Evolutionary conservation across 192 early-diverging fungal species (phyloP).

Genomic region (Podila epicladia): DNA sequence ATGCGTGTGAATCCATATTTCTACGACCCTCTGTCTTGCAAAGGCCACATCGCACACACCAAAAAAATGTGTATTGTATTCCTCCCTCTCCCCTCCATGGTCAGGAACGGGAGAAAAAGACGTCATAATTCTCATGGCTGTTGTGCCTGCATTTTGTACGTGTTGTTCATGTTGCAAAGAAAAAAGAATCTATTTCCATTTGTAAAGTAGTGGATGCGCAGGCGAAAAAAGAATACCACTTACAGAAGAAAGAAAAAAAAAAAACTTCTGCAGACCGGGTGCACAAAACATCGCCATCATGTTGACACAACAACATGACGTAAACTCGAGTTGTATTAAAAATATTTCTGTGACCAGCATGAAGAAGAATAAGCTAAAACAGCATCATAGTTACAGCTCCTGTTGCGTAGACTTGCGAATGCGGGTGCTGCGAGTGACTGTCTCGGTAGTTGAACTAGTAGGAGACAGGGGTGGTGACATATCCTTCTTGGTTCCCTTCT

Average conservation of each 20-base stretch:
- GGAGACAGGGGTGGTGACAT: not conserved
- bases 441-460: not conserved
- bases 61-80: too few species aligned
- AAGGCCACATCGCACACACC: too few species aligned
- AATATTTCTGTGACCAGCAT: not conserved
- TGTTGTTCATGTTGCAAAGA: not conserved
- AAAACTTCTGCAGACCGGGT: too few species aligned
- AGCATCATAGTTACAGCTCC: constrained; percentile 9
- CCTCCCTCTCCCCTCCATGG: too few species aligned
- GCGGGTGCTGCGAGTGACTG: constrained; percentile 10
- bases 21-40: too few species aligned
- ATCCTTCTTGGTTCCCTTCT: constrained; percentile 19
- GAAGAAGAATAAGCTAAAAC: not conserved
- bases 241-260: too few species aligned
- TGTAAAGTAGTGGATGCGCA: too few species aligned
- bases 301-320: not conserved
- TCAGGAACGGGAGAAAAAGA: too few species aligned
- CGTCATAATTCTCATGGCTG: too few species aligned
- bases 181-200: not conserved
- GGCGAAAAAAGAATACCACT: too few species aligned
- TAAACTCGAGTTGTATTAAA: not conserved
- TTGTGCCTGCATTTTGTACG: too few species aligned
- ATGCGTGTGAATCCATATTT: too few species aligned
- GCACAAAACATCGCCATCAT: not conserved
- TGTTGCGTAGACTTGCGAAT: constrained; percentile 24